Percentiles rank a stretch among this genome's conserved stretches.
Evolutionary conservation across 306 rosid species (phyloP).

Genomic region (Prunus armeniaca): DNA sequence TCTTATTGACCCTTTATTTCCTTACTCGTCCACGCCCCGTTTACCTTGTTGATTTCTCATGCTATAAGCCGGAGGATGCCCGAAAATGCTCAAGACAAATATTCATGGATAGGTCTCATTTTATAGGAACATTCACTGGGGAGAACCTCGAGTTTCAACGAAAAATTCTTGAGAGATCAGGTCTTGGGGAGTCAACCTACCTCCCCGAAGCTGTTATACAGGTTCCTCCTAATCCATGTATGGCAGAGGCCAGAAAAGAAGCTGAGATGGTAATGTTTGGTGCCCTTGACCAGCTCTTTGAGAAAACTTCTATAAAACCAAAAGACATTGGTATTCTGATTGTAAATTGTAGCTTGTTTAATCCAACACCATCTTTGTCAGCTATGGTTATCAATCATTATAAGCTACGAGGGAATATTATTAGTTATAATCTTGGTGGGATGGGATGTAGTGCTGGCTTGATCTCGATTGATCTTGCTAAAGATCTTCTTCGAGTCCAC

Average conservation of each 20-base stretch:
- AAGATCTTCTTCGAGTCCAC: conserved; percentile 57
- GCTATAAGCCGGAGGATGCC: conserved; percentile 59
- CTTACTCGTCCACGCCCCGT: conserved; percentile 42
- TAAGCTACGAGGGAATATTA: conserved; percentile 53
- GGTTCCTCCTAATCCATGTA: conserved; percentile 54
- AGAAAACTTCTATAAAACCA: conserved; percentile 43
- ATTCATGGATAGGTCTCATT: conserved; percentile 46
- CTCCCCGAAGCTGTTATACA: conserved; percentile 56
- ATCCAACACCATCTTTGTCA: conserved; percentile 60
- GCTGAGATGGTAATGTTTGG: conserved; percentile 61
- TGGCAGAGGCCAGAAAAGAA: conserved; percentile 62
- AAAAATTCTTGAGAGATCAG: conserved; percentile 59
- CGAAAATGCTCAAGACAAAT: conserved; percentile 46
- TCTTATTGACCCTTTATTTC: conserved; percentile 47
- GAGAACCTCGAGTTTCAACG: conserved; percentile 50
- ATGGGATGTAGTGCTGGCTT: conserved; percentile 77
- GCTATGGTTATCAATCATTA: conserved; percentile 61
- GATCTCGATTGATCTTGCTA: conserved; percentile 63
- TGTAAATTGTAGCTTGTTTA: conserved; percentile 65
- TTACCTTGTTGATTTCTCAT: conserved; percentile 59
- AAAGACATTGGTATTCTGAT: conserved; percentile 58
- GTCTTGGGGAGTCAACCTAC: conserved; percentile 61
- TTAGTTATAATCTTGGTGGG: conserved; percentile 56
- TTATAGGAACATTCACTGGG: conserved; percentile 38
- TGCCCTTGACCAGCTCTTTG: conserved; percentile 53